Conservation (phyloP, 345 rosid genomes). For the Rubroshorea leprosula region DNA sequence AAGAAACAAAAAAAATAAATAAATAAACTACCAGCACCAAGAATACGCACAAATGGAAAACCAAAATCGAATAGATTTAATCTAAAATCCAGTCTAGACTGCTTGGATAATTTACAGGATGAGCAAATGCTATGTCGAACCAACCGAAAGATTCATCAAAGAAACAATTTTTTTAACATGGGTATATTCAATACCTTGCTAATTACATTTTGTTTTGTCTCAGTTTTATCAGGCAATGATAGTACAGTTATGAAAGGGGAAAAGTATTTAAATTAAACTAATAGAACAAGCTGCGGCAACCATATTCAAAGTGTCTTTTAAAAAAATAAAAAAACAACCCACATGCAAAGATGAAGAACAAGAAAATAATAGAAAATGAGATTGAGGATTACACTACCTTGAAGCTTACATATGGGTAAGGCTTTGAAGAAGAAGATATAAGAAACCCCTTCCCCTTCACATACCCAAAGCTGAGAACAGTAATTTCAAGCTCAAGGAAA, state of each 20-base stretch:
- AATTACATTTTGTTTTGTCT: neutral
- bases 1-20: conserved; percentile 2
- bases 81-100: neutral
- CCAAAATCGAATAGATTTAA: neutral
- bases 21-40: neutral
- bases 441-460: conserved; percentile 6
- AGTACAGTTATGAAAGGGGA: neutral
- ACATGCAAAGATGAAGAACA: neutral
- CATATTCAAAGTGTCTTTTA: neutral
- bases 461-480: conserved; percentile 26
- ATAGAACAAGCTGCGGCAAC: neutral
- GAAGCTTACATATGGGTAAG: conserved; percentile 2
- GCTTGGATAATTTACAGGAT: conserved; percentile 4
- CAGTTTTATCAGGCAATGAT: neutral
- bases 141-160: neutral
- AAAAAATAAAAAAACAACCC: conserved; percentile 4
- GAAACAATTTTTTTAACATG: neutral
- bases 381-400: conserved; percentile 3
- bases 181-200: neutral
- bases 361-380: neutral
- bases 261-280: neutral
- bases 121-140: neutral
- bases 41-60: neutral
- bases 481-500: conserved; percentile 36
- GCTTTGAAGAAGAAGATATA: neutral